These are phyloP conservation scores for Rhododendron simsii DNA, from an alignment of 148 eudicot species.

Conservation along the genomic window DNA sequence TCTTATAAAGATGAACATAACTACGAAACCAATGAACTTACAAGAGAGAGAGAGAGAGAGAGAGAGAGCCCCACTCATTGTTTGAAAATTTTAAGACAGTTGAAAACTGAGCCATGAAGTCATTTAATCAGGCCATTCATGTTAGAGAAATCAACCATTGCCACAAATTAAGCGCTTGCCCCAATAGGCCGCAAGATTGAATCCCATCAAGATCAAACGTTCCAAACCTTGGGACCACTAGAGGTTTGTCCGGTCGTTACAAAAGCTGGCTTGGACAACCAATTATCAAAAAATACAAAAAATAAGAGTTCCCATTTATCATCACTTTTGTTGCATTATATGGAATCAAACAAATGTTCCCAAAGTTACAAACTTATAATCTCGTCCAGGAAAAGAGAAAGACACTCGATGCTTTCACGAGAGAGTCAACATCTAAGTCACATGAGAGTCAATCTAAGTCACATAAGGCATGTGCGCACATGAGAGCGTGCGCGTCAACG, in stretches of 20 bases:
- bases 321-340: not conserved
- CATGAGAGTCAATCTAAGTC: not conserved
- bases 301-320: not conserved
- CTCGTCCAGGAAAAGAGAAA: not conserved
- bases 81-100: not conserved
- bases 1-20: not conserved
- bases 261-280: too few relatives aligned
- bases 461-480: not conserved
- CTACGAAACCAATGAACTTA: not conserved
- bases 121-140: not conserved
- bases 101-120: not conserved
- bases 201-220: too few relatives aligned
- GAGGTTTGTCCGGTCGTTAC: not conserved
- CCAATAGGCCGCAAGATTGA: not conserved
- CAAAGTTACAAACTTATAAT: not conserved
- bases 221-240: not conserved
- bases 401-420: not conserved
- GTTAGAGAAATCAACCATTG: not conserved
- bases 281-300: too few relatives aligned
- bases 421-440: not conserved
- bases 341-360: not conserved
- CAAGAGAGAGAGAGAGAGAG: not conserved
- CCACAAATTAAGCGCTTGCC: not conserved
- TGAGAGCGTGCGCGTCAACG: not conserved
- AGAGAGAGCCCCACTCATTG: not conserved